phyloP scores from a whole-genome alignment of 495 filamentous ascomycete genomes.

The Xylaria nigripes region DNA sequence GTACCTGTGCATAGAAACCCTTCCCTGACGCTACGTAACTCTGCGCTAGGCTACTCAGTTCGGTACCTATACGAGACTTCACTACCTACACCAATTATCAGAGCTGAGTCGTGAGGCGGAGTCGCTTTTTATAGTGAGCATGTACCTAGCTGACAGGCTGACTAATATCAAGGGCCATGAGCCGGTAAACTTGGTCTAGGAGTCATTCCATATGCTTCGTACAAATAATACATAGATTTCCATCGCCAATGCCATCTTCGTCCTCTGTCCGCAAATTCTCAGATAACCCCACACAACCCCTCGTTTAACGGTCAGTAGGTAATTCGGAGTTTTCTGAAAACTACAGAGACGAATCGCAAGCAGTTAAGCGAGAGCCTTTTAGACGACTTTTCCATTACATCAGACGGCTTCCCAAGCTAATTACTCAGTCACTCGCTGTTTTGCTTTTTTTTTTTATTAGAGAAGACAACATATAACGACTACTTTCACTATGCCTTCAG shows the following conservation, averaged over 20 bases:
- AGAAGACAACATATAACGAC: background rate
- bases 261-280: background rate
- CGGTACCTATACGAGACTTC: too few relatives aligned
- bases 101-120: background rate
- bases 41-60: too few relatives aligned
- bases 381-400: too few relatives aligned
- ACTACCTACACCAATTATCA: background rate
- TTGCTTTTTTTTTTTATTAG: background rate
- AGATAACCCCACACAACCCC: background rate
- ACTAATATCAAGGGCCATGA: background rate
- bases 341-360: background rate
- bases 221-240: background rate
- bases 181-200: background rate
- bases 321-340: background rate
- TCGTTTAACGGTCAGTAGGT: background rate
- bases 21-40: background rate
- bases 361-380: background rate
- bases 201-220: background rate
- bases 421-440: background rate
- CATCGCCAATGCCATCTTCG: background rate
- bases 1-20: too few relatives aligned
- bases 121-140: too few relatives aligned
- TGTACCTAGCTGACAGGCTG: background rate
- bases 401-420: background rate
- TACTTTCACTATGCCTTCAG: conserved; percentile 31